Evolutionary conservation across 2,329 filamentous ascomycete genomes (phyloP).

Genomic region (Raffaelea ambrosiae): DNA sequence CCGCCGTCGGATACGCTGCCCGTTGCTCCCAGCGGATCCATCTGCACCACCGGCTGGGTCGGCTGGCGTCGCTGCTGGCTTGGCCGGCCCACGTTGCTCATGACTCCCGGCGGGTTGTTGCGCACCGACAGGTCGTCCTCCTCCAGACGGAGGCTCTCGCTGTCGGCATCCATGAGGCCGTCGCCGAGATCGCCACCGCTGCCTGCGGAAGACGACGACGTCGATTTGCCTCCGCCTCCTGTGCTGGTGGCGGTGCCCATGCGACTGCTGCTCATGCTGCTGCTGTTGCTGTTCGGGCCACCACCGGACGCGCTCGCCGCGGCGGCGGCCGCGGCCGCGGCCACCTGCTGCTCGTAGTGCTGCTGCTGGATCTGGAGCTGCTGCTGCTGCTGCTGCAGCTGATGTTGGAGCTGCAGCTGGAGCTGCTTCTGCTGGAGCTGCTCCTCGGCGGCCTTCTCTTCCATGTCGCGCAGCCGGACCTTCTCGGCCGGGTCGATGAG

Average conservation of each 20-base stretch:
- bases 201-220: not conserved
- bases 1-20: not conserved
- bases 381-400: conserved; percentile 17
- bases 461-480: conserved; percentile 41
- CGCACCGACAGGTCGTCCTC: not conserved
- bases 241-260: not conserved
- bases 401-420: conserved; percentile 17
- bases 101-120: no score
- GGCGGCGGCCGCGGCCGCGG: not conserved
- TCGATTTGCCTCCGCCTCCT: not conserved
- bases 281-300: not conserved
- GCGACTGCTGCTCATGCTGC: not conserved
- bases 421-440: conserved; percentile 20
- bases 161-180: not conserved
- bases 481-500: conserved; percentile 54
- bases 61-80: no score
- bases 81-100: not conserved
- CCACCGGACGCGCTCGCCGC: not conserved
- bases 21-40: no score
- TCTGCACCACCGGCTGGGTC: no score
- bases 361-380: conserved; percentile 21
- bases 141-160: not conserved
- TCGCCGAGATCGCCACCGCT: not conserved
- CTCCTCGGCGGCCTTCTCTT: conserved; percentile 28
- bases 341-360: conserved; percentile 8